Base-by-base conservation (phyloP, 257 asterid genomes). In the Eustoma russellianum region DNA sequence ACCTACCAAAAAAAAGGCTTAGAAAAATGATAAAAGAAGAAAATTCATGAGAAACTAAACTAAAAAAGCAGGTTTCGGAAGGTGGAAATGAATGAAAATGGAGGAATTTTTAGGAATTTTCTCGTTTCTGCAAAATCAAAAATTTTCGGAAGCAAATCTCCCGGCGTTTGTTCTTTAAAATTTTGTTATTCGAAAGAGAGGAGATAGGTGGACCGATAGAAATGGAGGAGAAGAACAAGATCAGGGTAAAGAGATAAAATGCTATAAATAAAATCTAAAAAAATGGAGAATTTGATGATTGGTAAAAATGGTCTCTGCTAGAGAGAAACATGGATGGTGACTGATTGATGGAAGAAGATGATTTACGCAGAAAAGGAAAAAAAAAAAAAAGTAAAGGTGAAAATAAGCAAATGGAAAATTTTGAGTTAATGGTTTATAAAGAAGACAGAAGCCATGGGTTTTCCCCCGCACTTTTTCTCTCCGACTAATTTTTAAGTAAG, bases 311-410 rank as follows among this genome's bases (percentile, higher is more conserved):
- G 9, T 10, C 38, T 33, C 5, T 28, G 52, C 18, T 46, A 53
- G 53, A 55, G 70, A 55, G 56, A 46, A 57, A 55, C 28, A 68
- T 59, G 71, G 70, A 59, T 17, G 58, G 46, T 24, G 30, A 24
- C 3, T 24, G 30, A 24, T 24, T 24, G 7, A 43, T 19, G 44
- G 16, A 34, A 18, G 41, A 34, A 58, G 6, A 58, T 38, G 12
- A 24, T 24, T 38, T 8, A 38, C 7, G 43, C 43, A 11, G n/a
- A n/a, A n/a, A n/a, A n/a, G n/a, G n/a, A n/a, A n/a, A n/a, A n/a
- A n/a, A n/a, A n/a, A n/a, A n/a, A n/a, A n/a, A n/a, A n/a, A n/a
- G n/a, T n/a, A n/a, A n/a, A n/a, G n/a, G n/a, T n/a, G n/a, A n/a
- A n/a, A n/a, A n/a, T n/a, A n/a, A n/a, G n/a, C n/a, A n/a, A 38